A percentile compares a stretch with the other conserved stretches of the same genome.
Conservation (phyloP, 345 rosid species). For the Chamaenerion angustifolium region DNA sequence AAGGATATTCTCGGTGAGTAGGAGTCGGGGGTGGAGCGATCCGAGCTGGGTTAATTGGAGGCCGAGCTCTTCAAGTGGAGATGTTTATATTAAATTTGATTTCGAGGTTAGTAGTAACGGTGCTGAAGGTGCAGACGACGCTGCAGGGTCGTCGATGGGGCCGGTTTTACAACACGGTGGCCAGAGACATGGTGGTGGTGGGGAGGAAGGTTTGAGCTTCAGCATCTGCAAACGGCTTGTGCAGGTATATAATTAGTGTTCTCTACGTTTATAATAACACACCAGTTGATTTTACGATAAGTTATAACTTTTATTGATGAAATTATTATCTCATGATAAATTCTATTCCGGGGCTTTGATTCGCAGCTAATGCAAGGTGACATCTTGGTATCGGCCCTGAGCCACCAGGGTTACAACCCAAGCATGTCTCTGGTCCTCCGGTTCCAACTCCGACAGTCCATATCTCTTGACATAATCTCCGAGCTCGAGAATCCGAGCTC, state of each 20-base stretch:
- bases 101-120: slow-evolving; percentile 24
- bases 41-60: slow-evolving; percentile 66
- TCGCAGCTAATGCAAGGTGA: slow-evolving; percentile 78
- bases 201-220: slow-evolving; percentile 66
- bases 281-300: too few species aligned
- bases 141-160: slow-evolving; percentile 16
- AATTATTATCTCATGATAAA: slow-evolving; percentile 4
- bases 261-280: too few species aligned
- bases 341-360: not conserved
- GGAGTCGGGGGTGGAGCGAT: slow-evolving; percentile 56
- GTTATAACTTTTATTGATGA: too few species aligned
- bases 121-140: slow-evolving; percentile 21
- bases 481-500: slow-evolving; percentile 8
- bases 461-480: slow-evolving; percentile 14
- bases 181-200: slow-evolving; percentile 28
- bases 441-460: slow-evolving; percentile 44
- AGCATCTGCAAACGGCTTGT: slow-evolving; percentile 73
- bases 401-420: slow-evolving; percentile 9
- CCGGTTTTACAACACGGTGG: slow-evolving; percentile 6
- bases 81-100: slow-evolving; percentile 55
- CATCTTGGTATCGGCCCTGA: slow-evolving; percentile 40
- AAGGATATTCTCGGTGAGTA: slow-evolving; percentile 32
- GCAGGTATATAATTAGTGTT: slow-evolving; percentile 35
- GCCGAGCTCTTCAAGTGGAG: slow-evolving; percentile 35
- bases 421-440: slow-evolving; percentile 56